Conservation (phyloP, 306 rosid species). For the Prinsepia uniflora region DNA sequence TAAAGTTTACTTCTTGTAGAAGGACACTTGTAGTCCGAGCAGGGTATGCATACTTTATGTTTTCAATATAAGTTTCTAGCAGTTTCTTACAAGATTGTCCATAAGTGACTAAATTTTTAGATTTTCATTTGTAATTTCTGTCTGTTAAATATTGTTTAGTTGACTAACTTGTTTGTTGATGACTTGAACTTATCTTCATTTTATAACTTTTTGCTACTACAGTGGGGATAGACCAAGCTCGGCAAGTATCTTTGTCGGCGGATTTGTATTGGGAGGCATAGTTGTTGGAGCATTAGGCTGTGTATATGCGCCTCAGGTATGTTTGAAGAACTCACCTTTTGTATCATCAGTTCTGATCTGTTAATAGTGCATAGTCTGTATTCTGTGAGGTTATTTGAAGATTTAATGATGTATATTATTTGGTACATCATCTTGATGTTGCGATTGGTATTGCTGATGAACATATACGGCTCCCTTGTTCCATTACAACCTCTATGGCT, state of each 20-base stretch:
- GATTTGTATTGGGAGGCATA: slow-evolving; percentile 59
- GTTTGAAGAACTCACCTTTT: neutral
- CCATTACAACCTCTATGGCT: neutral
- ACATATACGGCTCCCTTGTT: too few species aligned
- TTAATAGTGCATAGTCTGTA: neutral
- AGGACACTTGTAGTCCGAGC: slow-evolving; percentile 44
- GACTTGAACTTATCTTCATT: neutral
- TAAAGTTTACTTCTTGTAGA: slow-evolving; percentile 25
- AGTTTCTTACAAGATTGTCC: neutral
- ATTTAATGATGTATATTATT: neutral
- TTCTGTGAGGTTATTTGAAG: neutral
- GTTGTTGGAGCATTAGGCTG: slow-evolving; percentile 61
- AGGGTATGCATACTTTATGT: slow-evolving; percentile 30
- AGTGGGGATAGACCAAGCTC: slow-evolving; percentile 38
- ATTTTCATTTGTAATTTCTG: neutral
- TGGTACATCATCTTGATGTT: neutral
- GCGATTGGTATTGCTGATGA: neutral
- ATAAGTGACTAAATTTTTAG: neutral
- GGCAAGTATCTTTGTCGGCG: slow-evolving; percentile 56
- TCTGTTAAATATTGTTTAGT: neutral
- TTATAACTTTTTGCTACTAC: slow-evolving; percentile 12
- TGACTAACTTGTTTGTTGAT: neutral
- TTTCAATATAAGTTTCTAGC: neutral
- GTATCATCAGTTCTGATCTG: neutral
- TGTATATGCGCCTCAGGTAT: slow-evolving; percentile 64